phyloP scores from a whole-genome alignment of 2,329 filamentous ascomycete species.

The Pezicula neosporulosa region DNA sequence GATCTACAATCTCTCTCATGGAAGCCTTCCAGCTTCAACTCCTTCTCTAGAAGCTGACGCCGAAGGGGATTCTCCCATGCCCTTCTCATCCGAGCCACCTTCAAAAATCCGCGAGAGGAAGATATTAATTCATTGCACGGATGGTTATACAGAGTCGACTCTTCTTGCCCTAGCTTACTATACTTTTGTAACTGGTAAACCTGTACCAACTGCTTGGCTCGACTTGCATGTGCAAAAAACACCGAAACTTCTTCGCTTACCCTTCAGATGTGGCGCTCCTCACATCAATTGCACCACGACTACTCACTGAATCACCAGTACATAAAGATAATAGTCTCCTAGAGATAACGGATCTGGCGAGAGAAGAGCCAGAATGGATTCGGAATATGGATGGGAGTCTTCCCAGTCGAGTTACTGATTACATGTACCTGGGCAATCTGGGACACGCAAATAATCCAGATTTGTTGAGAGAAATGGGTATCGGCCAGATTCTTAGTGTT shows the following conservation, averaged over 20 bases:
- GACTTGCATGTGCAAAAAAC: constrained; percentile 72
- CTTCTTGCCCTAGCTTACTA: constrained; percentile 87
- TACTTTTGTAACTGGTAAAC: constrained; percentile 82
- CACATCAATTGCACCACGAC: constrained; percentile 69
- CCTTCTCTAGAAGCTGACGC: constrained; percentile 26
- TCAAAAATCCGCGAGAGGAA: constrained; percentile 42
- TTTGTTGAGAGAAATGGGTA: constrained; percentile 74
- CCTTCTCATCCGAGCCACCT: constrained; percentile 11
- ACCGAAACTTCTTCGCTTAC: constrained; percentile 95
- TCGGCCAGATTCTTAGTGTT: constrained; percentile 84
- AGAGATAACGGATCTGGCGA: constrained; percentile 49
- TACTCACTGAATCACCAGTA: constrained; percentile 68
- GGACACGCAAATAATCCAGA: constrained; percentile 92
- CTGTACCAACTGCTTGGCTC: constrained; percentile 84
- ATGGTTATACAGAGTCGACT: constrained; percentile 94
- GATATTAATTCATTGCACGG: constrained; percentile 87
- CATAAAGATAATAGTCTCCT: constrained; percentile 43
- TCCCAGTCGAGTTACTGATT: constrained; percentile 82
- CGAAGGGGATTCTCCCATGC: constrained; percentile 56
- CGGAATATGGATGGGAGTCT: constrained; percentile 82
- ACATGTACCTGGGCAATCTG: constrained; percentile 95
- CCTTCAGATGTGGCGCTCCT: constrained; percentile 83
- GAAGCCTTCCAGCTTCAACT: constrained; percentile 37
- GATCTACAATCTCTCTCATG: constrained; percentile 81
- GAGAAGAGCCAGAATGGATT: constrained; percentile 74